Evolutionary conservation across 179 eudicot species (phyloP).

Genomic region (Sideroxylon spinosum): DNA sequence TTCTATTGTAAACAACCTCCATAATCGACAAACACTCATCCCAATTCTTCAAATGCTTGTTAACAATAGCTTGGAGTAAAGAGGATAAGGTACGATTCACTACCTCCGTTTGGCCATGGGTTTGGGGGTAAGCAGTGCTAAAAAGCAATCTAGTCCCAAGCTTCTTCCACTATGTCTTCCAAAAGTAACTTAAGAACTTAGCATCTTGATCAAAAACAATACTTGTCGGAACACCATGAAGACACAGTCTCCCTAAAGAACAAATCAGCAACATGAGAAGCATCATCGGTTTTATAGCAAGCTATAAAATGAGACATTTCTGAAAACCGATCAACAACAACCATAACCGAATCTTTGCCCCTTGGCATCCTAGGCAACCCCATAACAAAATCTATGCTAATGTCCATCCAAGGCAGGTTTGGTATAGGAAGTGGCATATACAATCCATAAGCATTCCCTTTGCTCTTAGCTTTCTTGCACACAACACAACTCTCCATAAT

Average conservation of each 20-base stretch:
- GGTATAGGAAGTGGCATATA: not conserved
- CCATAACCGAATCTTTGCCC: not conserved
- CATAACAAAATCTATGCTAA: not conserved
- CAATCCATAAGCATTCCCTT: not conserved
- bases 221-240: not conserved
- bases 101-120: conserved; percentile 9
- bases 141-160: not conserved
- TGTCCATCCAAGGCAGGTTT: not conserved
- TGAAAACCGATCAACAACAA: not conserved
- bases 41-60: not conserved
- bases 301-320: conserved; percentile 1
- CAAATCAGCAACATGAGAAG: not conserved
- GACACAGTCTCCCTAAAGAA: not conserved
- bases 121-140: conserved; percentile 4
- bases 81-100: not conserved
- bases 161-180: not conserved
- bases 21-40: not conserved
- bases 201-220: not conserved
- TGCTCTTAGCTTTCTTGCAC: conserved; percentile 6
- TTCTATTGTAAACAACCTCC: not conserved
- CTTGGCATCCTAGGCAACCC: not conserved
- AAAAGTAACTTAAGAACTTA: conserved; percentile 8
- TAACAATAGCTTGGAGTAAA: not conserved
- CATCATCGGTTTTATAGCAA: not conserved
- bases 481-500: not conserved